phyloP scores from a whole-genome alignment of 1,284 basidiomycete genomes.

The Ustilago bromivora region DNA sequence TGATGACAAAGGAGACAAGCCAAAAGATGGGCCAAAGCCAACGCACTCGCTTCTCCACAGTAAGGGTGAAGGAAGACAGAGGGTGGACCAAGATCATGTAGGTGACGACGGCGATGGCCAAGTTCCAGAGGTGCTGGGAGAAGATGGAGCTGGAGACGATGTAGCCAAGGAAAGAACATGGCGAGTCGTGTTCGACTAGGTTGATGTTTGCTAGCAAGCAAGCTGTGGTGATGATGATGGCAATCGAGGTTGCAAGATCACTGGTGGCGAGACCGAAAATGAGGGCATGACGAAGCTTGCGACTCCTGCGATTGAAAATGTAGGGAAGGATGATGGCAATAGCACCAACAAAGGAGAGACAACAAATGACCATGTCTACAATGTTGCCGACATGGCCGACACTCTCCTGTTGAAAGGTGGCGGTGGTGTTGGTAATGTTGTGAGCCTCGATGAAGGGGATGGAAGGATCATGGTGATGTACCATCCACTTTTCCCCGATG shows the following conservation, averaged over 20 bases:
- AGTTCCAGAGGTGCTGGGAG: constrained; percentile 64
- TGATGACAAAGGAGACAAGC: constrained; percentile 47
- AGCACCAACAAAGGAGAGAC: constrained; percentile 51
- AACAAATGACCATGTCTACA: constrained; percentile 61
- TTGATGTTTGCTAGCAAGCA: constrained; percentile 50
- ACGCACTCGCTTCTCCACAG: constrained; percentile 52
- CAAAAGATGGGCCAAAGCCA: constrained; percentile 64
- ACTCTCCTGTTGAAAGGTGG: constrained; percentile 42
- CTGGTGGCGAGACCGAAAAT: constrained; percentile 63
- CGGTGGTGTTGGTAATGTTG: constrained; percentile 32
- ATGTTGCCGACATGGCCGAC: constrained; percentile 52
- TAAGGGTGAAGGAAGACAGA: constrained; percentile 50
- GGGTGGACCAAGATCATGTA: constrained; percentile 66
- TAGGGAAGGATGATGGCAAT: constrained; percentile 63
- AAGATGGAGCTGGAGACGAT: constrained; percentile 53
- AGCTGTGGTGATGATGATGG: constrained; percentile 54
- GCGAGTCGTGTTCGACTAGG: constrained; percentile 23
- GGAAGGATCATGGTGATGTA: constrained; percentile 29
- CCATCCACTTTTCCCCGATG: constrained; percentile 3
- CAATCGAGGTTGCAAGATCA: constrained; percentile 54
- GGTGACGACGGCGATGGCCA: constrained; percentile 60
- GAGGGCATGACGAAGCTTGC: constrained; percentile 61
- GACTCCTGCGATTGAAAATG: constrained; percentile 38
- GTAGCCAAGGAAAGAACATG: constrained; percentile 59
- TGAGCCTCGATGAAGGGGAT: constrained; percentile 17